Evolutionary conservation across 768 basidiomycete species (phyloP), one percentile per base, ranked within the genome.

Genomic region (Mycena chlorophos): DNA sequence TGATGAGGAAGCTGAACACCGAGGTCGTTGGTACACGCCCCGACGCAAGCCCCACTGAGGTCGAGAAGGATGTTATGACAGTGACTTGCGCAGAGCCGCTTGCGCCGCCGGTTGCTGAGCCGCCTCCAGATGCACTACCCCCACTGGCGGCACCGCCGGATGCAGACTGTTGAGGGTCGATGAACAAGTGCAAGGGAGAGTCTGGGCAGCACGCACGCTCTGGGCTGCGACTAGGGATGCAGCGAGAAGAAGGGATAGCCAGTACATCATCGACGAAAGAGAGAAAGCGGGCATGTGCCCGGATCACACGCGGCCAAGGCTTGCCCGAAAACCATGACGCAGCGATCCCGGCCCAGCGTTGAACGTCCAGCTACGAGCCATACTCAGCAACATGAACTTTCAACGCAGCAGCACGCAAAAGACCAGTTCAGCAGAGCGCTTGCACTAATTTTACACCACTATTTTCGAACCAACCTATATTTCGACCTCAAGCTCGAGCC

Each of bases 1-100:
- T 79, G 60, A 82, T 64, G 54, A 82, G 71, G 34, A 73, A 60
- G 22, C 82, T 69, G 25, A 69, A 62, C 1, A 76, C 73, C 54
- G 71, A 61, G 29, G 80, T 78, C 52, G 70, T 77, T 19, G 64
- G 52, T 59, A 71, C 71, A 43, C 76, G 75, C 65, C 80, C 67
- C 54, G 79, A 63, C 59, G 66, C 76, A 12, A 77, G 52, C 5
- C 69, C 73, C 23, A 73, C 60, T 28, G 65, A 65, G 17, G 75
- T 74, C 34, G 76, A 63, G 42, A 79, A 31, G 10, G 71, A 71
- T 17, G 78, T 70, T 66, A 75, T 65, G 50, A 72, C 74, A 48
- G 71, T 73, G 58, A 71, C 34, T 29, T 57, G 56, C 2, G 52
- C 42, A 20, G 55, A 56, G 40, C 12, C n/a, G n/a, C 34, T 16